Conservation (phyloP, 2,329 filamentous ascomycete genomes). For the Stagonosporopsis cucurbitacearum region DNA sequence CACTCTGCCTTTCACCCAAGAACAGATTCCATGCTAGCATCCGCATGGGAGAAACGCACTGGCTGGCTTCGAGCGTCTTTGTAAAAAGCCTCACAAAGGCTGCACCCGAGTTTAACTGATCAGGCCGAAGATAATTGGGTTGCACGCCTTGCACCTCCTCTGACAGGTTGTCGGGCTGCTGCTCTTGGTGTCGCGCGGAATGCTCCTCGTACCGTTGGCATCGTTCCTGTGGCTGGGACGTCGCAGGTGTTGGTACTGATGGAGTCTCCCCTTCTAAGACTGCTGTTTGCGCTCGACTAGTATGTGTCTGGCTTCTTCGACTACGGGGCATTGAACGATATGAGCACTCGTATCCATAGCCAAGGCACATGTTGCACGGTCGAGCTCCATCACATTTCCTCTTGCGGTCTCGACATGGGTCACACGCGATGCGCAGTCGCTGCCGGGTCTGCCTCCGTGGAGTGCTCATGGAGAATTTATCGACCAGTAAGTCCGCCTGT, state of each 20-base stretch:
- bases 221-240: not conserved
- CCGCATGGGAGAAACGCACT: slow-evolving; percentile 1
- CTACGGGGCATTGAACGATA: slow-evolving; percentile 5
- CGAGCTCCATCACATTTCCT: slow-evolving; percentile 5
- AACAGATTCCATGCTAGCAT: slow-evolving; percentile 11
- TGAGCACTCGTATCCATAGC: slow-evolving; percentile 7
- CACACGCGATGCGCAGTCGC: slow-evolving; percentile 7
- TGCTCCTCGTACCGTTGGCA: not conserved
- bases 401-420: slow-evolving; percentile 7
- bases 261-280: not conserved
- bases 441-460: slow-evolving; percentile 1
- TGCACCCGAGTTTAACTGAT: slow-evolving; percentile 4
- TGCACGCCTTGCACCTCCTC: not conserved
- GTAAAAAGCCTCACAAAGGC: slow-evolving; percentile 7
- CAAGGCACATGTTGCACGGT: slow-evolving; percentile 6
- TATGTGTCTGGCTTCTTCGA: not conserved
- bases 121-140: not conserved
- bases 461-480: not conserved
- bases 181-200: not conserved
- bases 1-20: not conserved
- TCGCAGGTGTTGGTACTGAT: not conserved
- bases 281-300: not conserved
- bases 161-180: no score
- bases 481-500: not conserved
- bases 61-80: not conserved